Percentiles rank a stretch among this genome's conserved stretches.
Conservation (phyloP, 805 yeast genomes). For the Metschnikowia cerradonensis region DNA sequence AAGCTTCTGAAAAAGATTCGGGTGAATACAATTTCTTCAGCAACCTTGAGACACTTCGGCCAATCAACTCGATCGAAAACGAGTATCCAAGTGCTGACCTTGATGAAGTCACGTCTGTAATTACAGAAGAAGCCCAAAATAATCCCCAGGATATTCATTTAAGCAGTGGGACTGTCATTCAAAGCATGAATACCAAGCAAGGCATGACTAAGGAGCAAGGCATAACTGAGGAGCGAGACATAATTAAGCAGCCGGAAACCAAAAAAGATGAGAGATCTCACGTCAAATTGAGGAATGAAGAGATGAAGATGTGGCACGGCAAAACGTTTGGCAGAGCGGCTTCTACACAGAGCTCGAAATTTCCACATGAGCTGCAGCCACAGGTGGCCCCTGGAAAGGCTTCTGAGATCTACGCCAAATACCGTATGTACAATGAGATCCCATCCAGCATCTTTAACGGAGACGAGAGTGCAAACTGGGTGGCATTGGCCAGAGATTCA, state of each 20-base stretch:
- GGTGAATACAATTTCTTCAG: not conserved
- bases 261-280: not conserved
- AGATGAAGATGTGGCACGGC: not conserved
- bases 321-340: not conserved
- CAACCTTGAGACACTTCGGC: constrained; percentile 1
- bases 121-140: not conserved
- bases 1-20: not conserved
- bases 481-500: constrained; percentile 22
- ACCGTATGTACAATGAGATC: constrained; percentile 13
- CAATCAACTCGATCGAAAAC: not conserved
- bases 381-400: not conserved
- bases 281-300: not conserved
- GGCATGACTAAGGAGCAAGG: no score
- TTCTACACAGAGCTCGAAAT: not conserved
- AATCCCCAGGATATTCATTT: not conserved
- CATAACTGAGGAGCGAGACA: no score
- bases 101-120: not conserved
- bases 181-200: no score
- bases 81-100: not conserved
- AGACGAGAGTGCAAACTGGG: constrained; percentile 25
- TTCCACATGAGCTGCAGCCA: constrained; percentile 2
- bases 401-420: constrained; percentile 10
- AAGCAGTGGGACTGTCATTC: not conserved
- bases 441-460: constrained; percentile 16
- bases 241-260: not conserved